Evolutionary conservation across 768 basidiomycete species (phyloP).

Genomic region (Pisolithus orientalis): DNA sequence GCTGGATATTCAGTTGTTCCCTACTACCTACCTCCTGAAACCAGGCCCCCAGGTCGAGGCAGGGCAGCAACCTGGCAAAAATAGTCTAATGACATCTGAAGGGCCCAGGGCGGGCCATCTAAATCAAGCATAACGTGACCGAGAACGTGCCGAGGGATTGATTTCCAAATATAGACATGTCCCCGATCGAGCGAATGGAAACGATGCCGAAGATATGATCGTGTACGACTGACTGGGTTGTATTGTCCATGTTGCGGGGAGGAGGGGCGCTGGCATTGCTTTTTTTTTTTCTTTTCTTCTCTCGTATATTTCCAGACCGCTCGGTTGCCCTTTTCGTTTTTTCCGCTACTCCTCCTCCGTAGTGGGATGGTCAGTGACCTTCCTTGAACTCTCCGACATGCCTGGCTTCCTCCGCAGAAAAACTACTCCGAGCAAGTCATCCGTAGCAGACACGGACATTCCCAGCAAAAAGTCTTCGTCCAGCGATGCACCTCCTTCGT

Average conservation of each 20-base stretch:
- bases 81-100: background rate
- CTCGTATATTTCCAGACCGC: background rate
- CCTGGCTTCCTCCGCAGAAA: constrained; percentile 1
- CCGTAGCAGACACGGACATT: background rate
- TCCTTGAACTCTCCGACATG: background rate
- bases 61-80: background rate
- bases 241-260: background rate
- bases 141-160: background rate
- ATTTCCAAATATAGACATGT: background rate
- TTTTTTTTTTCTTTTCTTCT: background rate
- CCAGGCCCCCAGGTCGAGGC: no score
- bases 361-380: background rate
- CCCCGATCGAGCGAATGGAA: background rate
- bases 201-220: constrained; percentile 1
- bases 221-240: background rate
- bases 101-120: background rate
- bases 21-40: background rate
- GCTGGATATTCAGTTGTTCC: background rate
- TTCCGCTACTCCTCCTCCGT: background rate
- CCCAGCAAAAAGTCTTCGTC: background rate
- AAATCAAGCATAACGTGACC: background rate
- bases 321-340: background rate
- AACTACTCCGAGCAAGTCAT: background rate
- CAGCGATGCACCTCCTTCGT: background rate
- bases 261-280: background rate